phyloP scores from a whole-genome alignment of 805 yeast genomes.

The Yarrowia deformans region DNA sequence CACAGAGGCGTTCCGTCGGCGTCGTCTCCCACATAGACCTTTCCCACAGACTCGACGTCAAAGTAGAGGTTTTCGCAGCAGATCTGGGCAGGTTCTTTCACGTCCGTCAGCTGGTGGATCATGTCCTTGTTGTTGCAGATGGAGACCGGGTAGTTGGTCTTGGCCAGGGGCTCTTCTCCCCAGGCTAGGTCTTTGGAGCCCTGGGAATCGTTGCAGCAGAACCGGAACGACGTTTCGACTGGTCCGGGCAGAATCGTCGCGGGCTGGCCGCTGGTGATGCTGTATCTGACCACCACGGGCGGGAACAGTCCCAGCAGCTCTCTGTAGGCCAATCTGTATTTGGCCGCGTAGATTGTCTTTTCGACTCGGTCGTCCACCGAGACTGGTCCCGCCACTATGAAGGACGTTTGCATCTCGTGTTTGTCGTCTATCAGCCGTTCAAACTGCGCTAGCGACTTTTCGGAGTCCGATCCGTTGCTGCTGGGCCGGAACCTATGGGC shows the following conservation, averaged over 20 bases:
- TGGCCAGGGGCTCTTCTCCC: neutral
- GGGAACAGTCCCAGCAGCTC: conserved; percentile 12
- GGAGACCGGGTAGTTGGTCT: conserved; percentile 15
- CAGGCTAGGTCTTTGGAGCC: neutral
- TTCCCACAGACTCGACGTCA: conserved; percentile 23
- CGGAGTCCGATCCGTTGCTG: neutral
- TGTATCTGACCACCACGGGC: conserved; percentile 15
- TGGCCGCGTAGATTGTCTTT: conserved; percentile 7
- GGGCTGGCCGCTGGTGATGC: neutral
- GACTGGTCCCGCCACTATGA: neutral
- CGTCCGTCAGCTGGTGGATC: neutral
- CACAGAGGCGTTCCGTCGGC: neutral
- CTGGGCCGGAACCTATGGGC: conserved; percentile 12
- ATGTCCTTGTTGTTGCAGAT: conserved; percentile 30
- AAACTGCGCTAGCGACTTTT: neutral
- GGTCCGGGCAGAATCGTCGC: conserved; percentile 17
- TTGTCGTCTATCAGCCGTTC: conserved; percentile 2
- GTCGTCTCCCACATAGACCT: conserved; percentile 28
- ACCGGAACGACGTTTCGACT: conserved; percentile 11
- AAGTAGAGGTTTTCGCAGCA: conserved; percentile 26
- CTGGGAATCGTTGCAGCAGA: conserved; percentile 19
- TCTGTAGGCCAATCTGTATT: conserved; percentile 18
- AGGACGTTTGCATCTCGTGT: conserved; percentile 10
- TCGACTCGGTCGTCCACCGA: conserved; percentile 7
- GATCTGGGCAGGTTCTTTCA: neutral